These are phyloP conservation scores for Xylaria acuta DNA, from an alignment of 495 filamentous ascomycete genomes.

Conservation along the genomic window DNA sequence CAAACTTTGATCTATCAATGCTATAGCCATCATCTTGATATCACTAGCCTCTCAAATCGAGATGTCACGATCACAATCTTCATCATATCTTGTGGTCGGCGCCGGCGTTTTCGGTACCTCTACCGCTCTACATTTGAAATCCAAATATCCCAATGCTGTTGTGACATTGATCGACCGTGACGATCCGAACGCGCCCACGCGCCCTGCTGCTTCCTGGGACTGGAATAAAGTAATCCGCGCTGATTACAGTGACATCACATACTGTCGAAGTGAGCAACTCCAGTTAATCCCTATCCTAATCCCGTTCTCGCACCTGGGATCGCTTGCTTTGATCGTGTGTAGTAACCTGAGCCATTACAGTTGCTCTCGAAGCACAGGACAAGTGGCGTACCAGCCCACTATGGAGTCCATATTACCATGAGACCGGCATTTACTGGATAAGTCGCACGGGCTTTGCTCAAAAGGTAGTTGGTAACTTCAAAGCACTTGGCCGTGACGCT, in stretches of 20 bases:
- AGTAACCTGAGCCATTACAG: slow-evolving; percentile 20
- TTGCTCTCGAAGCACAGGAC: slow-evolving; percentile 63
- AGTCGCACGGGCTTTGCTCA: slow-evolving; percentile 53
- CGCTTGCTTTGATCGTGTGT: not conserved
- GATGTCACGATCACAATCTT: slow-evolving; percentile 28
- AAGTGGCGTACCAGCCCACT: slow-evolving; percentile 61
- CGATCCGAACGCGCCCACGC: slow-evolving; percentile 47
- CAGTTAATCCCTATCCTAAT: not conserved
- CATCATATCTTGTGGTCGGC: slow-evolving; percentile 66
- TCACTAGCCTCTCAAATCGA: not conserved
- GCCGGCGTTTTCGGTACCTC: slow-evolving; percentile 70
- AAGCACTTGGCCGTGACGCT: slow-evolving; percentile 49
- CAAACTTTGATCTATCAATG: not conserved
- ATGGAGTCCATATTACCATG: slow-evolving; percentile 61
- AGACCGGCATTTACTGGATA: slow-evolving; percentile 63
- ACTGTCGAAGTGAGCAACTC: slow-evolving; percentile 46
- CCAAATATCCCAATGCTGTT: slow-evolving; percentile 53
- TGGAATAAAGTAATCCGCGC: slow-evolving; percentile 72
- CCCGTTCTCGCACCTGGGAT: not conserved
- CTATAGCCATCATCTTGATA: not conserved
- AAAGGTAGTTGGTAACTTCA: slow-evolving; percentile 58
- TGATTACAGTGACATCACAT: slow-evolving; percentile 66
- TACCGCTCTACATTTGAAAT: slow-evolving; percentile 66
- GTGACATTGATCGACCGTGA: slow-evolving; percentile 66
- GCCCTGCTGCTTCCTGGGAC: slow-evolving; percentile 66